These are phyloP conservation scores for Globisporangium polare DNA, from an alignment of 352 stramenopile species.

Conservation along the genomic window DNA sequence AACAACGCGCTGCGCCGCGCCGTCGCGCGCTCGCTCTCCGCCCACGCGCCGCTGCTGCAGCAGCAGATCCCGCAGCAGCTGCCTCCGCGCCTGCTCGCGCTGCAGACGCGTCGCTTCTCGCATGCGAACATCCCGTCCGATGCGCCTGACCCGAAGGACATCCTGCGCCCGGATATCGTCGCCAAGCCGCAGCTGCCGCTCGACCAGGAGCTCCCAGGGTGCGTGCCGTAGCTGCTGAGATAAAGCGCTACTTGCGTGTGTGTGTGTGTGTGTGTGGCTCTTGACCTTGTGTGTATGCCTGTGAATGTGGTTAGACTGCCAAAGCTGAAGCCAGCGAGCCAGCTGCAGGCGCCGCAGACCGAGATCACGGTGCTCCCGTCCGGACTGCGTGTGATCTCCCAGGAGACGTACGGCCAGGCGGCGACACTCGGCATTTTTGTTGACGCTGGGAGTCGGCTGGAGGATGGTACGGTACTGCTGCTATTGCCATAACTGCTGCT, in stretches of 20 bases:
- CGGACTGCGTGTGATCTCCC: slow-evolving; percentile 94
- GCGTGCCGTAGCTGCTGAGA: neutral
- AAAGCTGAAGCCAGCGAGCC: slow-evolving; percentile 77
- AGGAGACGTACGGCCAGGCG: slow-evolving; percentile 96
- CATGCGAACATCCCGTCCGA: slow-evolving; percentile 20
- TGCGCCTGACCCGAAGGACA: slow-evolving; percentile 35
- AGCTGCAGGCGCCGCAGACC: slow-evolving; percentile 86
- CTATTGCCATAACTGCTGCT: neutral
- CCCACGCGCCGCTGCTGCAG: neutral
- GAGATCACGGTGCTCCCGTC: slow-evolving; percentile 92
- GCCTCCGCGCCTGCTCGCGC: neutral
- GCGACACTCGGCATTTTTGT: slow-evolving; percentile 94
- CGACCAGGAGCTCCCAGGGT: slow-evolving; percentile 54
- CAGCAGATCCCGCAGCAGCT: neutral
- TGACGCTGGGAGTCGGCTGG: slow-evolving; percentile 87
- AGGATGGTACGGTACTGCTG: slow-evolving; percentile 38
- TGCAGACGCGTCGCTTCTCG: slow-evolving; percentile 39
- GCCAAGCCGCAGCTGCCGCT: slow-evolving; percentile 56
- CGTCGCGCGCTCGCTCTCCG: slow-evolving; percentile 14
- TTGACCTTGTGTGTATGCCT: neutral
- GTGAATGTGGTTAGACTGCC: slow-evolving; percentile 37
- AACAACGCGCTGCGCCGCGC: slow-evolving; percentile 29
- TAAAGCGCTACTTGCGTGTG: neutral
- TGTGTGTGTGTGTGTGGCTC: neutral
- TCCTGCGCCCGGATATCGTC: slow-evolving; percentile 48